Percentiles rank a stretch among this genome's conserved stretches.
Evolutionary conservation across 768 basidiomycete genomes (phyloP).

Genomic region (Mycena filopes): DNA sequence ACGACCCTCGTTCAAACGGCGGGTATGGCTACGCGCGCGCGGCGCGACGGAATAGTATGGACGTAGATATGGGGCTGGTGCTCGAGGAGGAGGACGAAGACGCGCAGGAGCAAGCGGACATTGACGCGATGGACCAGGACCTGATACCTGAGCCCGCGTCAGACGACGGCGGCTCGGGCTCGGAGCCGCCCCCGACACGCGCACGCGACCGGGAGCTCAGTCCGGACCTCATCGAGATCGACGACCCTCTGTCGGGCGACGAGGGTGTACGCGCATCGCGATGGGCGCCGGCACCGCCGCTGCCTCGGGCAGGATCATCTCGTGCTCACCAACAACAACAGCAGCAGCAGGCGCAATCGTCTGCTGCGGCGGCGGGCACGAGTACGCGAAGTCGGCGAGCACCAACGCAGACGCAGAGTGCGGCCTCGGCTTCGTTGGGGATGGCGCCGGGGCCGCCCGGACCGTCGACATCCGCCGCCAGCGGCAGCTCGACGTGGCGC

Average conservation of each 20-base stretch:
- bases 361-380: neutral
- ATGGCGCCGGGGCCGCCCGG: constrained; percentile 1
- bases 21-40: constrained; percentile 29
- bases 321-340: neutral
- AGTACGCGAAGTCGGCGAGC: constrained; percentile 16
- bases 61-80: constrained; percentile 27
- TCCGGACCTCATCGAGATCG: constrained; percentile 25
- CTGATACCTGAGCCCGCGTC: constrained; percentile 35
- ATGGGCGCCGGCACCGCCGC: constrained; percentile 25
- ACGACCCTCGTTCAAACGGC: constrained; percentile 37
- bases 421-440: constrained; percentile 17
- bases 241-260: constrained; percentile 19
- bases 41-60: constrained; percentile 14
- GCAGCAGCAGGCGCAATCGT: neutral
- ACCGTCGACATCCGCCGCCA: neutral
- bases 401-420: constrained; percentile 11
- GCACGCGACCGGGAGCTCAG: neutral
- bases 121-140: constrained; percentile 82
- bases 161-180: constrained; percentile 11
- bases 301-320: constrained; percentile 24
- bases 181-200: constrained; percentile 1
- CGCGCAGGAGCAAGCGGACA: constrained; percentile 65
- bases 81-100: constrained; percentile 47
- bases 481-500: constrained; percentile 19
- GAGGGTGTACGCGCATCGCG: constrained; percentile 26